phyloP scores from a whole-genome alignment of 768 basidiomycete genomes.

The Macrocybe gigantea region DNA sequence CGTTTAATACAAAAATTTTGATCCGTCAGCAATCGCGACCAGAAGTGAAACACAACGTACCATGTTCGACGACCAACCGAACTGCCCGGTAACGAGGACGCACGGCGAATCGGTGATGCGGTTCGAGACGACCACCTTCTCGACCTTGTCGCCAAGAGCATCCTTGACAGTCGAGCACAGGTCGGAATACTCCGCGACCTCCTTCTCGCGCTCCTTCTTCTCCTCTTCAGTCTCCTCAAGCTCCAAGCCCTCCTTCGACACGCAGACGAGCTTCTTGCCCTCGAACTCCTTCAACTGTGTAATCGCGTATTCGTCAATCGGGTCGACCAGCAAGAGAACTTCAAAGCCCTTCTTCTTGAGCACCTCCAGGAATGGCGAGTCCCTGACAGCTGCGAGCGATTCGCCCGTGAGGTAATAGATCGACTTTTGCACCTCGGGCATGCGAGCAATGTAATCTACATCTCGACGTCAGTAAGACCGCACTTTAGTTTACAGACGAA shows the following conservation, averaged over 20 bases:
- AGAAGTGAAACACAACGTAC: constrained; percentile 28
- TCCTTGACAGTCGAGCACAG: constrained; percentile 96
- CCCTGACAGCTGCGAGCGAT: constrained; percentile 82
- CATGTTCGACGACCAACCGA: constrained; percentile 99
- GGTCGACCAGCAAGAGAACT: constrained; percentile 94
- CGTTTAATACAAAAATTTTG: too few species aligned
- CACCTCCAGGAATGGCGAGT: constrained; percentile 98
- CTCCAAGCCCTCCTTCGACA: constrained; percentile 98
- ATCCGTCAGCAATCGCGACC: background rate
- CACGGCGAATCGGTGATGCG: constrained; percentile 96
- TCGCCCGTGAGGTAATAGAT: constrained; percentile 99
- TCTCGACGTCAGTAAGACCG: background rate
- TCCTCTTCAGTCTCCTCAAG: constrained; percentile 99
- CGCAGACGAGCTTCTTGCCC: constrained; percentile 93
- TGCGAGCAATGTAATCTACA: constrained; percentile 96
- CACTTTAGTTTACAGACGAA: background rate
- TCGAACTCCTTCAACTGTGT: constrained; percentile 99
- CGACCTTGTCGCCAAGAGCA: constrained; percentile 97
- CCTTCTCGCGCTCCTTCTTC: constrained; percentile 86
- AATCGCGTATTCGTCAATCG: constrained; percentile 98
- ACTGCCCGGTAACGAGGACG: constrained; percentile 97
- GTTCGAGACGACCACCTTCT: constrained; percentile 98
- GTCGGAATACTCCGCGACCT: constrained; percentile 76
- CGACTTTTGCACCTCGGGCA: constrained; percentile 98
- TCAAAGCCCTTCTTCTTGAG: constrained; percentile 99